phyloP scores from a whole-genome alignment of 257 asterid species.

The Verbena officinalis region DNA sequence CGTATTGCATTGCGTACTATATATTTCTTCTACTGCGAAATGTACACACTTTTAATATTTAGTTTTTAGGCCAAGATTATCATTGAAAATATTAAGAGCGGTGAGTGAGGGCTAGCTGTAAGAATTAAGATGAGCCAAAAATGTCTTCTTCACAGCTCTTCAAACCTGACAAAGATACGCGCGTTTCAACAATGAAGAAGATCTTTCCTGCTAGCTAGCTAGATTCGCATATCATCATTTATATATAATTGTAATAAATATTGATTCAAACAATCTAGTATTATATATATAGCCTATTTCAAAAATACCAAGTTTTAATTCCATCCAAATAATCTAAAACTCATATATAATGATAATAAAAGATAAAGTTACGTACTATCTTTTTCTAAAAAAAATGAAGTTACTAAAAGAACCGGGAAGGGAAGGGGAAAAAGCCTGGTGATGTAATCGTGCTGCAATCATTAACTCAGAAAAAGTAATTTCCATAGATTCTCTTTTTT shows the following conservation, averaged over 20 bases:
- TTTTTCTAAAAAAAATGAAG: not conserved
- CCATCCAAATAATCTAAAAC: too few relatives aligned
- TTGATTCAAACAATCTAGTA: too few relatives aligned
- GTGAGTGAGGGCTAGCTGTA: not conserved
- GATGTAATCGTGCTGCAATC: conserved; percentile 45
- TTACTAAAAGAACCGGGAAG: not conserved
- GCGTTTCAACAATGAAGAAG: conserved; percentile 24
- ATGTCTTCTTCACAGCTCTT: conserved; percentile 31
- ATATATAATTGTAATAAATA: too few relatives aligned
- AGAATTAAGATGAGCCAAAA: conserved; percentile 31
- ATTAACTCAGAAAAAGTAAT: conserved; percentile 40
- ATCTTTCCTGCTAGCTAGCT: conserved; percentile 28
- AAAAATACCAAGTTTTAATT: too few relatives aligned
- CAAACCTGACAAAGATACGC: conserved; percentile 35
- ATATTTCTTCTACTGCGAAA: not conserved
- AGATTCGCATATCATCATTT: conserved; percentile 23
- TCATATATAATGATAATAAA: too few relatives aligned
- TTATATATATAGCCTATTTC: too few relatives aligned
- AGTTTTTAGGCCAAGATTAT: too few relatives aligned
- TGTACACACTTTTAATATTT: too few relatives aligned
- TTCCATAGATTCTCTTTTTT: conserved; percentile 40
- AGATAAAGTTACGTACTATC: too few relatives aligned
- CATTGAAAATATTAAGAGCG: too few relatives aligned
- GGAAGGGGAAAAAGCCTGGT: conserved; percentile 13
- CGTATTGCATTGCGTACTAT: not conserved